Base-by-base conservation (phyloP, 495 filamentous ascomycete species). In the Penicillium waksmanii region DNA sequence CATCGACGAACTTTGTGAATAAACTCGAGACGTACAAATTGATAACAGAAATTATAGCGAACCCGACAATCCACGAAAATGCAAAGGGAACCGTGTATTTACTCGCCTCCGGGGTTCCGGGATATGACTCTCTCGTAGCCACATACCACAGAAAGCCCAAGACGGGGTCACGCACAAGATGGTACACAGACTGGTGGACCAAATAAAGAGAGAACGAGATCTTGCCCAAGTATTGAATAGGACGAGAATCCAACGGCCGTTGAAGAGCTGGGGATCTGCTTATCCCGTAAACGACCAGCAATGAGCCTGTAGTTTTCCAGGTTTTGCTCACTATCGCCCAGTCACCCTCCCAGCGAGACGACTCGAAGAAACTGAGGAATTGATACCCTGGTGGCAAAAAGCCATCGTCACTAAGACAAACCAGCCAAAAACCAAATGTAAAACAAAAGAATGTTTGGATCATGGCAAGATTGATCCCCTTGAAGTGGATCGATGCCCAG, bases 201-300 rank as follows among this genome's bases (percentile, higher is more conserved):
- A 68, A 33, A 23, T 68, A 68, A 19, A 68, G 71, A 63, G 46
- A 71, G 48, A 58, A 72, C n/a, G 53, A 77, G 46, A 65, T 75
- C 64, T 64, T 64, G 5, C 66, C 66, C 34, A 68, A 43, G 48
- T 66, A 66, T 44, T 66, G 66, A 47, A 68, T 55, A 51, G 61
- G 57, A 36, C 66, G 51, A 51, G 62, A 56, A 55, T 68, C 50
- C 60, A 65, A 34, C 8, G 59, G 59, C 10, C 38, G 2, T 34
- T 65, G 58, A 1, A 65, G 46, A 3, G 23, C 23, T 18, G 75
- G 73, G 31, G 46, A 67, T 51, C 59, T 38, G 18, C 53, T 60
- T 12, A 65, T 61, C 19, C 54, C 62, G 18, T 57, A 57, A 18
- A 65, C 46, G 15, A 57, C 21, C 8, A 65, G 35, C 15, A 58